These are phyloP conservation scores for Barnettozyma siamensis DNA, from an alignment of 805 yeast species.

Conservation along the genomic window DNA sequence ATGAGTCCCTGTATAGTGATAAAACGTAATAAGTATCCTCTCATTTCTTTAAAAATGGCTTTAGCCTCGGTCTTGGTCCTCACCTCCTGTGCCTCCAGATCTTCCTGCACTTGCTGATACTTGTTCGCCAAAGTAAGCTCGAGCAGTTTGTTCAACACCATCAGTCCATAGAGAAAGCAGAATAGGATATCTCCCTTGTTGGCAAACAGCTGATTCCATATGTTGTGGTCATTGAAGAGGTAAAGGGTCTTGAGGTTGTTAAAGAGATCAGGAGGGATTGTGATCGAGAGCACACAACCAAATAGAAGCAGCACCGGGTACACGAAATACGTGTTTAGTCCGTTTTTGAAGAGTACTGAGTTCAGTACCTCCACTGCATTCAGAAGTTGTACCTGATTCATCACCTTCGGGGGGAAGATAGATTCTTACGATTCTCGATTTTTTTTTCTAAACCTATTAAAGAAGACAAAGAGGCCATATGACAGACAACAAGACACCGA, in stretches of 20 bases:
- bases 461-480: too few species aligned
- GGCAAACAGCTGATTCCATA: slow-evolving; percentile 16
- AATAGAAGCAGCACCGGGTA: slow-evolving; percentile 8
- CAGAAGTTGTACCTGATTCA: slow-evolving; percentile 1
- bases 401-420: background rate
- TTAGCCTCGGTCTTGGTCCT: background rate
- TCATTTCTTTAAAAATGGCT: background rate
- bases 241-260: slow-evolving; percentile 6
- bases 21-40: slow-evolving; percentile 3
- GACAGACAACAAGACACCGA: too few species aligned
- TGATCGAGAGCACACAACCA: slow-evolving; percentile 4
- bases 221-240: slow-evolving; percentile 10
- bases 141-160: slow-evolving; percentile 1
- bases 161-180: slow-evolving; percentile 8
- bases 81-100: background rate
- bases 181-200: slow-evolving; percentile 14
- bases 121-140: slow-evolving; percentile 4
- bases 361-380: slow-evolving; percentile 1
- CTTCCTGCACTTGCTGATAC: slow-evolving; percentile 1
- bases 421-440: background rate
- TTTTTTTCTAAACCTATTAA: too few species aligned
- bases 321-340: slow-evolving; percentile 5
- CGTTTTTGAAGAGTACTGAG: slow-evolving; percentile 4
- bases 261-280: slow-evolving; percentile 8
- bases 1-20: background rate